Percentiles rank a stretch among this genome's conserved stretches.
Conservation (phyloP, 139 green algal genomes). For the Chlorella sp. region DNA sequence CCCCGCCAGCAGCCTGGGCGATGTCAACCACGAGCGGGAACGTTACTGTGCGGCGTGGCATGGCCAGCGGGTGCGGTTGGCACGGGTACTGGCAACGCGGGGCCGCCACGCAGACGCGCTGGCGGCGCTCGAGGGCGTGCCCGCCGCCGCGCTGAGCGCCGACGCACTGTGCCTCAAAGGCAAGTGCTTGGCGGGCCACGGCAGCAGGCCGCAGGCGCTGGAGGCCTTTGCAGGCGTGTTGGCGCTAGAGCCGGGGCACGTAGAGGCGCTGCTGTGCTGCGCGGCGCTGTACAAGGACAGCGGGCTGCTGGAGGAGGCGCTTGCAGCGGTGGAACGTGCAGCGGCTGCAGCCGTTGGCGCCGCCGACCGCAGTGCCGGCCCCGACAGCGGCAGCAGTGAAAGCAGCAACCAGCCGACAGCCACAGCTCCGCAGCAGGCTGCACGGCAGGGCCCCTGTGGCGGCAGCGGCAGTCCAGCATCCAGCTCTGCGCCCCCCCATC, state of each 20-base stretch:
- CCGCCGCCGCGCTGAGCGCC: conserved; percentile 18
- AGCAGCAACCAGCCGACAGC: no score
- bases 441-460: no score
- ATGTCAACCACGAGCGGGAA: no score
- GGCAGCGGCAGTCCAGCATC: no score
- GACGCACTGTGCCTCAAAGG: conserved; percentile 61
- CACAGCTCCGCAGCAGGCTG: no score
- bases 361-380: neutral
- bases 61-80: neutral
- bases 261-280: conserved; percentile 53
- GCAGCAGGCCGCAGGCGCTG: conserved; percentile 61
- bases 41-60: no score
- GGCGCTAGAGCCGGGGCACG: conserved; percentile 35
- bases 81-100: conserved; percentile 1
- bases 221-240: conserved; percentile 65
- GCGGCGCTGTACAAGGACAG: conserved; percentile 67
- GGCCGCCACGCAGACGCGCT: conserved; percentile 37
- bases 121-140: conserved; percentile 15
- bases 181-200: conserved; percentile 41
- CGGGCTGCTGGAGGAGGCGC: conserved; percentile 62
- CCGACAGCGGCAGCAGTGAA: no score
- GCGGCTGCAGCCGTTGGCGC: neutral
- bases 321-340: conserved; percentile 28
- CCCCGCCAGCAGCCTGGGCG: neutral
- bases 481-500: no score